Base-by-base conservation (phyloP, 257 asterid genomes). In the Anisodus tanguticus region DNA sequence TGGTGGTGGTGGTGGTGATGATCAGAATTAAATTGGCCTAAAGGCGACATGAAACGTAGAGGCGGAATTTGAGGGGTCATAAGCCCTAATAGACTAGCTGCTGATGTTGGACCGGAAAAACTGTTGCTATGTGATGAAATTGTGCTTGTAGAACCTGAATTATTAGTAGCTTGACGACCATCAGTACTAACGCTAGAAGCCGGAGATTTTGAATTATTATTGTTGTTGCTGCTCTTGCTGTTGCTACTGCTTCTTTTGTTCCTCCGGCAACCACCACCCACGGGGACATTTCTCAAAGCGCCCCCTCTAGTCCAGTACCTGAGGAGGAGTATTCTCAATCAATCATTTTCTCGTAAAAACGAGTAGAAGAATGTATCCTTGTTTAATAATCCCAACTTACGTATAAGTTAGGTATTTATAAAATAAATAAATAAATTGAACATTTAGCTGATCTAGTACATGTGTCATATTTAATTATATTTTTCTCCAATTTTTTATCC, bases 301-400 rank as follows among this genome's bases (percentile, higher is more conserved):
- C 99, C 99, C 15, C 97, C 97, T 58, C 98, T 71, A 0, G 99
- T 95, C 99, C 99, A 95, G 82, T 95, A 95, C 86, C 99, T 85
- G 7, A 55, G 60, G 19, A 55, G n/a, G 19, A 69, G 3, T 4
- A 4, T 0, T 45, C 79, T 43, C 9, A 71, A 53, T 76, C 64
- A 76, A 51, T 76, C 22, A 49, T 49, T 74, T 63, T 49, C 41
- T 19, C 80, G 2, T 3, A 3, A 49, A 47, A 26, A 9, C 4
- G 1, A 74, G 16, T 67, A 16, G 16, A 35, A 67, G 4, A 67
- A 67, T 47, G 17, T 10, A 74, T 19, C 6, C 16, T 22, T 63
- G 70, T 63, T 63, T 26, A 9, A 15, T 9, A 31, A 63, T 63
- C 69, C n/a, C 13, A 62, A 22, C 16, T 49, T 49, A 7, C 3